Base-by-base conservation (phyloP, 805 yeast species). In the Zygosaccharomyces gambellarensis region DNA sequence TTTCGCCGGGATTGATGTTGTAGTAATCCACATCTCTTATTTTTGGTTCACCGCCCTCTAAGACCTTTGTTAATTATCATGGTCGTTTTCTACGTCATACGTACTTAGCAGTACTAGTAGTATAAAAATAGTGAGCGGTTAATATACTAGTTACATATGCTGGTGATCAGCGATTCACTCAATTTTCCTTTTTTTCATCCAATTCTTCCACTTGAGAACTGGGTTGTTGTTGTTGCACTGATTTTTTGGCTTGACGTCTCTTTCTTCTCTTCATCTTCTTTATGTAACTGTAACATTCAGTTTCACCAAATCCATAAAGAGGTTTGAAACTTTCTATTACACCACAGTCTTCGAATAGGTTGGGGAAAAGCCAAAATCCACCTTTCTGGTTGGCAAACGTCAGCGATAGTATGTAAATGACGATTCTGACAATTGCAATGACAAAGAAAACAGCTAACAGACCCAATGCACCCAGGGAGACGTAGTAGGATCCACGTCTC, bases 311-410 rank as follows among this genome's bases (percentile, higher is more conserved):
- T 3, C 82, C 94, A 63, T 86, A 94, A n/a, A 84, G 57, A 3
- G 99, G 99, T 56, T 77, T 77, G 73, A 94, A 94, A 73, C 96
- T 86, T 51, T 92, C 98, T 52, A 92, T 63, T 55, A 94, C 85
- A 22, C 97, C 96, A 60, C 95, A 90, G 64, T 94, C 99, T 54
- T 84, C 99, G 70, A 90, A 94, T 63, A 94, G 75, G 65, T 92
- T 92, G 49, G 99, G 99, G 77, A 89, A 92, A 42, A 94, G 66
- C 99, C 99, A 94, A 65, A 94, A 77, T n/a, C 95, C 96, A 39
- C 81, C 81, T 6, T 81, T 79, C 49, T 77, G 71, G 21, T 46
- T 50, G 22, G 55, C 51, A 9, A 64, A 39, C 6, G 61, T 54
- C 32, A 64, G 46, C 4, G 69, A 64, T 1, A 79, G 68, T 43